Evolutionary conservation across 2,329 filamentous ascomycete species (phyloP).

Genomic region (Tolypocladium album): DNA sequence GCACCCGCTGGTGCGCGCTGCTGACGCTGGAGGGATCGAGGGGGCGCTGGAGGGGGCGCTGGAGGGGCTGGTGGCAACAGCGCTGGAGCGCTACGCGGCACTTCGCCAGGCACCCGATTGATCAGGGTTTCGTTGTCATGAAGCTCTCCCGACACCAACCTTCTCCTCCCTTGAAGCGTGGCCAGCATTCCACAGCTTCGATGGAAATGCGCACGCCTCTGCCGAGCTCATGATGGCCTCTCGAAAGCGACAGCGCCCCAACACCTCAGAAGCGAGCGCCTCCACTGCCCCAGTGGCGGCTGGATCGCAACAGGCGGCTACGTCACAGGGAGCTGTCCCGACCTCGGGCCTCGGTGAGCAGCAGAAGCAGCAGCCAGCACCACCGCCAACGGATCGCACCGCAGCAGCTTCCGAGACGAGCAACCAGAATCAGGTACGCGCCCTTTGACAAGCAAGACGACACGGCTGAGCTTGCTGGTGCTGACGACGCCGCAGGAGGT

Average conservation of each 20-base stretch:
- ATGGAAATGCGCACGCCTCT: constrained; percentile 4
- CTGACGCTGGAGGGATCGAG: not conserved
- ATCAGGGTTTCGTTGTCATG: not conserved
- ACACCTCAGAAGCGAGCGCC: constrained; percentile 12
- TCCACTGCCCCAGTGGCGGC: constrained; percentile 7
- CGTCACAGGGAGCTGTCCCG: constrained; percentile 5
- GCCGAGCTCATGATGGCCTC: constrained; percentile 16
- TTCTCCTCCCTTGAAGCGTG: not conserved
- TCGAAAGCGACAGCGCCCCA: constrained; percentile 22
- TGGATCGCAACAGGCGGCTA: constrained; percentile 7
- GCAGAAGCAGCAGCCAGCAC: constrained; percentile 2
- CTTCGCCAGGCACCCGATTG: not conserved
- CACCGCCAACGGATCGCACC: not conserved
- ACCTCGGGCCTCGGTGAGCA: constrained; percentile 1
- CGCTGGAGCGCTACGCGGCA: not conserved
- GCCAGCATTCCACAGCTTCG: not conserved
- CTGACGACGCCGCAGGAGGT: constrained; percentile 22
- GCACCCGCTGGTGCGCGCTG: not conserved
- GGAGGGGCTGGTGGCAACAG: not conserved
- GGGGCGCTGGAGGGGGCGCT: not conserved
- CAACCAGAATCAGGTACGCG: constrained; percentile 6
- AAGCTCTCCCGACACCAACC: not conserved
- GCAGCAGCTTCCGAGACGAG: not conserved
- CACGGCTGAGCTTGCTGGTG: not conserved
- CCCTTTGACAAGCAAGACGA: not conserved